Evolutionary conservation across 495 filamentous ascomycete genomes (phyloP), one percentile per base, ranked within the genome.

Genomic region (Penicillium desertorum): DNA sequence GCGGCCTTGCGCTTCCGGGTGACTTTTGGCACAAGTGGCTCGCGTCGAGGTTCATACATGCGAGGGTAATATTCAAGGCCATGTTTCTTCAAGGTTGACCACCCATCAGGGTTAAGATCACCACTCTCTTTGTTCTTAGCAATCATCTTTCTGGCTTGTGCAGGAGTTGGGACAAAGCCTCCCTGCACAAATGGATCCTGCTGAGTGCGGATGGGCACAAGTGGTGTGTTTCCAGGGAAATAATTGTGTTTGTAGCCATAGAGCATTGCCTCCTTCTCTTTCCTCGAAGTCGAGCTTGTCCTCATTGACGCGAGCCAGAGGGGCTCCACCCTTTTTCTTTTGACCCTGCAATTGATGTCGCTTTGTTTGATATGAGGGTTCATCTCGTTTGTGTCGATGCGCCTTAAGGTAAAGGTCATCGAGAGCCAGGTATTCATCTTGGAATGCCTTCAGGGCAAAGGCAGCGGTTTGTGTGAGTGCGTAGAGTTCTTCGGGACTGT

Each of bases 361-460:
- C 60, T 69, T 67, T 5, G 57, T 47, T 11, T 62, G 58, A 2
- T 25, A 37, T 5, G 60, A 44, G 22, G 60, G 29, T 12, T 56
- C 34, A 27, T 41, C 50, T 16, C 64, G 62, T 10, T 64, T 49
- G 53, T 75, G 55, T 68, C 75, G 64, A 69, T 83, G 63, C 65
- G 79, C 61, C 70, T 66, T 51, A 72, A 81, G 80, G 19, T 80
- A 71, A 36, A 84, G 72, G 51, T 80, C 79, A 54, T 85, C 79
- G 5, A 91, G 77, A 16, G 76, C 76, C 12, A 83, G 63, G 62
- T 79, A 89, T 61, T 92, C 85, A 17, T 84, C 75, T 65, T 91
- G 86, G 75, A 84, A 86, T 5, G 72, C 70, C 41, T 74, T 71
- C 51, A 92, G 60, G 4, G 79, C 78, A 45, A 75, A 65, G 12